Evolutionary conservation across 2,329 filamentous ascomycete genomes (phyloP), one percentile per base, ranked within the genome.

Genomic region (Ophiostoma populinum): DNA sequence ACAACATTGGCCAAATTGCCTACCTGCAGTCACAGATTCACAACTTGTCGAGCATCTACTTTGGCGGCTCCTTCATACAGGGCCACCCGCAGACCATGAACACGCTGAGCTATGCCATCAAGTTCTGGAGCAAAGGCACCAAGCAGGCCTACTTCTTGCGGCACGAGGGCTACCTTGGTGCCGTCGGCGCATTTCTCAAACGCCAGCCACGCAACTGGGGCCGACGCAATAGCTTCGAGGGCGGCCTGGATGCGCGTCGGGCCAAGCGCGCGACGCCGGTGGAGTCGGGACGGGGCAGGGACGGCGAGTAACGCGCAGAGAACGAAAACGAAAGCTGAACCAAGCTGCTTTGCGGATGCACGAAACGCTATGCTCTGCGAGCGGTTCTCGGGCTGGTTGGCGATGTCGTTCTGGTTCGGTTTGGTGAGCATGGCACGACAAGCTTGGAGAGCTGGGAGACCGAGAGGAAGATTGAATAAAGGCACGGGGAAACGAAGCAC

Each of bases 51-150:
- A 75, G 87, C 50, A 95, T 98, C 41, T 98, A 98, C 61, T 98
- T 98, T 55, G 90, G 90, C 16, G 90, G 90, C 17, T 90, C 80
- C 6, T 98, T 95, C 53, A 95, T 98, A 51, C 76, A 90, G 27
- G 90, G 90, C 26, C 90, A 98, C 55, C 75, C 80, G 12, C 90
- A 95, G 58, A 98, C 90, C 10, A 98, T 98, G 72, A 92, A 95
- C 55, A 95, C 90, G 0, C 64, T 98, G 8, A 86, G 80, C 37
- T 98, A 93, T 51, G 90, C 87, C 51, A 94, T 98, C 58, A 83
- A 83, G 47, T 98, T 95, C 58, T 98, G 90, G 90, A 54, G 80
- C 45, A 83, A 90, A 51, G 87, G 86, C 27, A 67, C 75, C 50
- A 94, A 93, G 56, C 83, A 94, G 56, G 90, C 90, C 1, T 95